These are phyloP conservation scores for Canavalia gladiata DNA, from an alignment of 306 rosid genomes.

Conservation along the genomic window DNA sequence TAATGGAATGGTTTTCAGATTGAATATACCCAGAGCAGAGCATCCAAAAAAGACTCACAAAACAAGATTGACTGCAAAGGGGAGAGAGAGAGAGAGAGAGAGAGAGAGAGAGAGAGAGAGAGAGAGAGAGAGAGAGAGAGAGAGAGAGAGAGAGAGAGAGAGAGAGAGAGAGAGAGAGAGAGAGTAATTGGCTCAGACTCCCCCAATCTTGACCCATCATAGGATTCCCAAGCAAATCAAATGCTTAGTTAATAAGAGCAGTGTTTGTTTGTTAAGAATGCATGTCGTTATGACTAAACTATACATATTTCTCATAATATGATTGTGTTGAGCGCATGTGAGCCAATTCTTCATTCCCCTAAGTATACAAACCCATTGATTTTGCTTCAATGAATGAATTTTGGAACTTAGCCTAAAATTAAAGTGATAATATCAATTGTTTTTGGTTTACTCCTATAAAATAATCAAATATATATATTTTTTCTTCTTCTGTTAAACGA, in stretches of 20 bases:
- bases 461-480: too few species aligned
- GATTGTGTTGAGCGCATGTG: conserved; percentile 31
- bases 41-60: conserved; percentile 33
- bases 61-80: conserved; percentile 4
- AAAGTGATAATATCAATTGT: too few species aligned
- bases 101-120: too few species aligned
- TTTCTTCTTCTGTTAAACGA: too few species aligned
- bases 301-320: conserved; percentile 36
- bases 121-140: too few species aligned
- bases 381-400: conserved; percentile 46
- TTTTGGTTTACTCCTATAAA: too few species aligned
- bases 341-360: background rate
- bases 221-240: background rate
- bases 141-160: too few species aligned
- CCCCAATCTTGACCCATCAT: conserved; percentile 15
- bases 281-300: background rate
- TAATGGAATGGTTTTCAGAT: too few species aligned
- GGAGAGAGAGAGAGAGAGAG: too few species aligned
- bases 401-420: background rate
- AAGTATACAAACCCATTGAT: background rate
- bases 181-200: background rate
- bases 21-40: background rate
- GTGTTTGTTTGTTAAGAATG: conserved; percentile 28
- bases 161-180: background rate
- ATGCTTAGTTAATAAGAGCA: background rate